These are phyloP conservation scores for Nakazawaea holstii DNA, from an alignment of 805 yeast species.

Conservation along the genomic window DNA sequence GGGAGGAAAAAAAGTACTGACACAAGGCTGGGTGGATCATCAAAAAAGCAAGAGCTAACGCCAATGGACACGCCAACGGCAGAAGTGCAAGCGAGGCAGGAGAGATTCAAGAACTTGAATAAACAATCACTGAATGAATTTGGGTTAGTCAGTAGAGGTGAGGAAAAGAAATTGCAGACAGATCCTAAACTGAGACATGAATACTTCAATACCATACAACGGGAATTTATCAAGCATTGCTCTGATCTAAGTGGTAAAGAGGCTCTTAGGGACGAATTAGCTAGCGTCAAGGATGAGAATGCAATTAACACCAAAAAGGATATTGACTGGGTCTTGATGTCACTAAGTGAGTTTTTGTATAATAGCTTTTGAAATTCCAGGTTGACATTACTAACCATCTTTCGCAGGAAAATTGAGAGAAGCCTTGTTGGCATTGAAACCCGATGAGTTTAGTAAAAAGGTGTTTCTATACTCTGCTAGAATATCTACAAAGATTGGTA, in stretches of 20 bases:
- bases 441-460: constrained; percentile 33
- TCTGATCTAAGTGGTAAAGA: constrained; percentile 15
- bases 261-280: neutral
- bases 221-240: constrained; percentile 27
- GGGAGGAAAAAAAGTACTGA: no score
- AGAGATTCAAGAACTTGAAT: constrained; percentile 15
- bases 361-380: neutral
- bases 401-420: constrained; percentile 46
- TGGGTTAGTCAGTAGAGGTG: constrained; percentile 61
- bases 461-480: constrained; percentile 45
- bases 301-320: constrained; percentile 3
- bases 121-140: constrained; percentile 25
- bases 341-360: constrained; percentile 18
- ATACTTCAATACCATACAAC: constrained; percentile 33
- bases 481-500: constrained; percentile 38
- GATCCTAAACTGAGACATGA: constrained; percentile 35
- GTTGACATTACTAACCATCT: constrained; percentile 1
- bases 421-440: constrained; percentile 35
- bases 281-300: neutral
- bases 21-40: neutral
- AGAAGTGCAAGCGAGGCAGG: constrained; percentile 5
- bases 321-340: constrained; percentile 29
- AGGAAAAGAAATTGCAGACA: constrained; percentile 40
- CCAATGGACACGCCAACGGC: neutral
- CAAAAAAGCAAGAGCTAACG: neutral